Conservation (phyloP, 495 filamentous ascomycete species). For the Aspergillus diversus region DNA sequence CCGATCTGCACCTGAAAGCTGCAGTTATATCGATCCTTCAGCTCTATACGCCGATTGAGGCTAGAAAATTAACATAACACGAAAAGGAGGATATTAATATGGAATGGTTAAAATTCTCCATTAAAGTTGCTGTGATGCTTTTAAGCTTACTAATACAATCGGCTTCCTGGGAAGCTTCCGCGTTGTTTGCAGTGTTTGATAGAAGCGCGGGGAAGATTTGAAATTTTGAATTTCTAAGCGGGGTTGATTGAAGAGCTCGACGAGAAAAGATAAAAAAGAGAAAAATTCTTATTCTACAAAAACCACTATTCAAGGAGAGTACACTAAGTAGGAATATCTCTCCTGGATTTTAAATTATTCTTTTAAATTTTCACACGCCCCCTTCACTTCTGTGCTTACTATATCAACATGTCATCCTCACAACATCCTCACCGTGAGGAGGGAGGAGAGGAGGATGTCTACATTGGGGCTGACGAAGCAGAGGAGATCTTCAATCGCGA, state of each 20-base stretch:
- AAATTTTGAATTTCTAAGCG: slow-evolving; percentile 50
- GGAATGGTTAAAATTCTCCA: too few species aligned
- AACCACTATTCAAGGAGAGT: too few species aligned
- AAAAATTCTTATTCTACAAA: too few species aligned
- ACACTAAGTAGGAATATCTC: neutral
- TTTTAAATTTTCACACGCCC: slow-evolving; percentile 5
- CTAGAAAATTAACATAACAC: too few species aligned
- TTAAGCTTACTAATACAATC: too few species aligned
- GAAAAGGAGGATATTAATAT: too few species aligned
- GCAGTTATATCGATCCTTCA: too few species aligned
- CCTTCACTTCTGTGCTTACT: neutral
- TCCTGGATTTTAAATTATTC: neutral
- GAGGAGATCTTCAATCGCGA: slow-evolving; percentile 70
- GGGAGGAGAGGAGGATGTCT: slow-evolving; percentile 52
- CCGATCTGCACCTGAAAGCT: too few species aligned
- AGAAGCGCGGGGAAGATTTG: slow-evolving; percentile 37
- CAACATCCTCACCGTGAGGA: slow-evolving; percentile 49
- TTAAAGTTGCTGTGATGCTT: too few species aligned
- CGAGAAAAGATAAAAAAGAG: slow-evolving; percentile 20
- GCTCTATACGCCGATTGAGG: too few species aligned
- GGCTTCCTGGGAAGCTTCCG: too few species aligned
- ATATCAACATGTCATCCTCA: slow-evolving; percentile 47
- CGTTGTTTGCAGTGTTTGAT: slow-evolving; percentile 41
- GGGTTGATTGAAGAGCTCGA: slow-evolving; percentile 32
- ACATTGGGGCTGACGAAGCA: slow-evolving; percentile 72